A percentile compares a stretch with the other conserved stretches of the same genome.
phyloP scores from a whole-genome alignment of 2,329 filamentous ascomycete genomes.

The Aphanoascus verrucosus region DNA sequence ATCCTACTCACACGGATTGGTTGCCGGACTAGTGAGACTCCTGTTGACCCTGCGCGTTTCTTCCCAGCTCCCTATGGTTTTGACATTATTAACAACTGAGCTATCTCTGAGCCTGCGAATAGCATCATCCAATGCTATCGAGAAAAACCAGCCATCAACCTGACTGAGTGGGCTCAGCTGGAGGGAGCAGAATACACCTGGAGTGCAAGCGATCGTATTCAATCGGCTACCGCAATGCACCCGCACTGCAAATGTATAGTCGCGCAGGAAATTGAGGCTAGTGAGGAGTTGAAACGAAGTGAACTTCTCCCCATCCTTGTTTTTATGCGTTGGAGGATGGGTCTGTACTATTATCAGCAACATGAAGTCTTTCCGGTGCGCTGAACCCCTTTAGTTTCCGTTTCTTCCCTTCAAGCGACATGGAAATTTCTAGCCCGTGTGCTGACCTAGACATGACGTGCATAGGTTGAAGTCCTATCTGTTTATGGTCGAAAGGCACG shows the following conservation, averaged over 20 bases:
- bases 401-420: not conserved
- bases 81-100: not conserved
- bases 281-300: not conserved
- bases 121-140: not conserved
- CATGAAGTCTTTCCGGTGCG: conserved; percentile 4
- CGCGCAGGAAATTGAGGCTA: not conserved
- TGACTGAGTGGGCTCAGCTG: not conserved
- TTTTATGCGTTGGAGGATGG: conserved; percentile 4
- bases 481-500: not conserved
- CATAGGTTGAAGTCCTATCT: conserved; percentile 3
- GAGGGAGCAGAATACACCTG: not conserved
- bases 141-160: not conserved
- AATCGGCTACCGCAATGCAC: not conserved
- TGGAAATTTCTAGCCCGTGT: not conserved
- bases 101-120: not conserved
- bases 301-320: conserved; percentile 3
- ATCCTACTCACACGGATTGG: not conserved
- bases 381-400: not conserved
- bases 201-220: not conserved
- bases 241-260: conserved; percentile 1
- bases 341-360: not conserved
- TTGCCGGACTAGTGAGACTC: not conserved
- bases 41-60: not conserved
- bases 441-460: conserved; percentile 2
- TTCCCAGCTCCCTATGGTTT: not conserved